Base-by-base conservation (phyloP, 352 stramenopile genomes). In the Elongisporangium prolatum region DNA sequence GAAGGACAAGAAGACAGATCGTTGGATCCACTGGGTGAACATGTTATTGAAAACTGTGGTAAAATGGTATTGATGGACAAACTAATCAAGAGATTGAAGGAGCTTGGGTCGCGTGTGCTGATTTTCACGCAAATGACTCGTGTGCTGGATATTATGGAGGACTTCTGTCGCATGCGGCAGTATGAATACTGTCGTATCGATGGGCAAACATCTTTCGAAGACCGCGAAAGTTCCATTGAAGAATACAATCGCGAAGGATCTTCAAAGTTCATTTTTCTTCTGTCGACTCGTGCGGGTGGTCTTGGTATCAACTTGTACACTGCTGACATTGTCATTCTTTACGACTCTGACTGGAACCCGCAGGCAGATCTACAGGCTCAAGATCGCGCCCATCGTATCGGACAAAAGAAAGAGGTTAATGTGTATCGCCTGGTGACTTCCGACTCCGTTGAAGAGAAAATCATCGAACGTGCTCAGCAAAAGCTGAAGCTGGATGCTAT, bases 241-340 rank as follows among this genome's bases (percentile, higher is more conserved):
- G 81, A 89, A 70, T 99, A 98, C 83, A 99, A 99, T 77, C 80
- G 78, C 16, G 88, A 88, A 4, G 89, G 98, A 62, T 98, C 93
- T 50, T 90, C 84, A 24, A 98, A 98, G 76, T 99, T 99, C 66
- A 67, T 99, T 28, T 99, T 99, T 61, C 67, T 99, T 37, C 83
- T 99, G 51, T 98, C 91, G n/a, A 99, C 97, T 17, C 85, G 96
- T 21, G 95, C 93, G 18, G 97, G 97, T 61, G 97, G 97, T 52
- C 80, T 99, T n/a, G 97, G 97, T 59, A 99, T 99, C 69, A 99
- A 99, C 71, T 76, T 99, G 61, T 96, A 98, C 69, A 99, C 97
- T 16, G 98, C 97, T 17, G 97, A 99, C 73, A 91, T 98, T 56
- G 97, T 99, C 9, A 98, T 99, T 72, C 68, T 99, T 18, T 99